phyloP scores from a whole-genome alignment of 169 alveolate genomes.

The Cryptosporidium sp. region DNA sequence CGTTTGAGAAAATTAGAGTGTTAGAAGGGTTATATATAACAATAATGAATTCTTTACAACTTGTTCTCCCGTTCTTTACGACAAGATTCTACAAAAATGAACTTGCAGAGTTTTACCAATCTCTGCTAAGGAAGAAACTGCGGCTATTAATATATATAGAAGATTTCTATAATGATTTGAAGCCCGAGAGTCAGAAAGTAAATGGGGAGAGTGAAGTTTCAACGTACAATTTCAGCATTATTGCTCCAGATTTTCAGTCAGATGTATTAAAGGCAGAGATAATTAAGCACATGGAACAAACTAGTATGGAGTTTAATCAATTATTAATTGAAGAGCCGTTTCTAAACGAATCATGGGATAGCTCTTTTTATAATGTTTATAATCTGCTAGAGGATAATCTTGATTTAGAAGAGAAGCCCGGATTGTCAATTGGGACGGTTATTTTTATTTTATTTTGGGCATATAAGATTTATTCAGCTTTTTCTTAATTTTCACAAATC shows the following conservation, averaged over 20 bases:
- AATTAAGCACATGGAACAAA: constrained; percentile 24
- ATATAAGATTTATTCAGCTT: constrained; percentile 28
- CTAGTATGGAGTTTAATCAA: constrained; percentile 20
- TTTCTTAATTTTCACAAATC: constrained; percentile 11
- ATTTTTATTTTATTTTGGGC: constrained; percentile 50
- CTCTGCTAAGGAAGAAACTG: constrained; percentile 46
- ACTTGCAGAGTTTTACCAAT: constrained; percentile 62
- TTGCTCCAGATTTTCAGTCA: constrained; percentile 46
- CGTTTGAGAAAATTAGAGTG: constrained; percentile 67
- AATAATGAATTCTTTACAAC: constrained; percentile 46
- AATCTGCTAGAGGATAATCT: constrained; percentile 53
- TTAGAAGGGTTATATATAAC: constrained; percentile 65
- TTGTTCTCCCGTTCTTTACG: constrained; percentile 27
- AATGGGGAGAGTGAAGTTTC: background rate
- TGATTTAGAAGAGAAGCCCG: constrained; percentile 46
- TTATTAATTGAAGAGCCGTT: constrained; percentile 15
- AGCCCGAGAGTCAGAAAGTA: background rate
- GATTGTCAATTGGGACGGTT: constrained; percentile 32
- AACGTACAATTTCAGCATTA: background rate
- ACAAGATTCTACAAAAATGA: constrained; percentile 25
- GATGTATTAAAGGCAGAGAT: constrained; percentile 24
- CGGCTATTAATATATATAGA: constrained; percentile 33
- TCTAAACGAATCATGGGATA: constrained; percentile 35
- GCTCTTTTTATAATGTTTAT: constrained; percentile 6
- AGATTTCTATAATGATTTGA: constrained; percentile 11